A percentile compares a stretch with the other conserved stretches of the same genome.
These are phyloP conservation scores for Phytophthora pisi DNA, from an alignment of 352 stramenopile genomes.

Conservation along the genomic window DNA sequence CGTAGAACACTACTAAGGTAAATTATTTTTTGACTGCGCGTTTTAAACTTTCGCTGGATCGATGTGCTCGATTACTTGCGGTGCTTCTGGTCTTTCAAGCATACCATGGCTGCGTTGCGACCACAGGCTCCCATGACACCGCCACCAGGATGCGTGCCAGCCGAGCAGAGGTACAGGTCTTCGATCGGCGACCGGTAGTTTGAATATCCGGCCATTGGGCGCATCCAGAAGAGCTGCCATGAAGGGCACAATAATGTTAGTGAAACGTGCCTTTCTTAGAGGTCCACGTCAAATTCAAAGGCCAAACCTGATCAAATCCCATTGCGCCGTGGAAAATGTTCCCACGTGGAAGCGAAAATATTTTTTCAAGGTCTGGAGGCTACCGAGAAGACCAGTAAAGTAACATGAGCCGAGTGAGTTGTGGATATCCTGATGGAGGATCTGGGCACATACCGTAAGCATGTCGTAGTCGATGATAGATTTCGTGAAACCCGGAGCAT, in stretches of 20 bases:
- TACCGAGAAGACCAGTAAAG: conserved; percentile 18
- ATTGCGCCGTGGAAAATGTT: conserved; percentile 93
- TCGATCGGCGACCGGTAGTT: conserved; percentile 84
- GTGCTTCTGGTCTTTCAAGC: conserved; percentile 60
- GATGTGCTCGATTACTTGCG: neutral
- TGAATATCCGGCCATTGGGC: conserved; percentile 82
- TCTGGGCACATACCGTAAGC: conserved; percentile 59
- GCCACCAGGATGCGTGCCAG: conserved; percentile 88
- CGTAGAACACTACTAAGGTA: conserved; percentile 44
- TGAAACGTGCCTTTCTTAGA: neutral
- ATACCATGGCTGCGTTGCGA: conserved; percentile 81
- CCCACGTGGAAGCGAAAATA: conserved; percentile 87
- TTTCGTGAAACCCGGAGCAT: conserved; percentile 83
- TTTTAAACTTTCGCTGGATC: conserved; percentile 4
- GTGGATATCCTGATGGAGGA: neutral
- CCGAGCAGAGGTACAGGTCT: conserved; percentile 86
- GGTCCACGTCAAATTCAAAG: neutral
- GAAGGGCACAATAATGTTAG: neutral
- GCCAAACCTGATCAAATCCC: conserved; percentile 81
- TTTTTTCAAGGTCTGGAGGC: conserved; percentile 85
- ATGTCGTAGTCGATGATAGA: conserved; percentile 89
- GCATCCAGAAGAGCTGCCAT: conserved; percentile 84
- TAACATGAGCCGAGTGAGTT: neutral
- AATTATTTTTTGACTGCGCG: conserved; percentile 42
- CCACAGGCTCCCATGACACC: conserved; percentile 92